These are phyloP conservation scores for Fusarium illudens DNA, from an alignment of 2,329 filamentous ascomycete genomes.

Conservation along the genomic window DNA sequence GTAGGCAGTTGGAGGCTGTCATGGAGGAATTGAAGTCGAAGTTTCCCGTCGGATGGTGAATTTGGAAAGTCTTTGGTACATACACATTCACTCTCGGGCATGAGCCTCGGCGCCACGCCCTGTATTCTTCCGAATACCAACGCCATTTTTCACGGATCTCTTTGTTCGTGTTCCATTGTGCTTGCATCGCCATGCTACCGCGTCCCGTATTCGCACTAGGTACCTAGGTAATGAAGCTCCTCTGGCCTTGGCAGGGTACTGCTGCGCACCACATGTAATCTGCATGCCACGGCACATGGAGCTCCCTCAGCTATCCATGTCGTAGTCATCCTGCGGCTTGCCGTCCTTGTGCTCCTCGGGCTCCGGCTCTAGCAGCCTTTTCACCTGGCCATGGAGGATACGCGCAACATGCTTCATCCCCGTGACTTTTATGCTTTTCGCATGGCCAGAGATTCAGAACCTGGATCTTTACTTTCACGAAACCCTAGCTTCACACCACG, in stretches of 20 bases:
- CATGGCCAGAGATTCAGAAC: background rate
- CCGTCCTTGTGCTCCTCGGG: constrained; percentile 1
- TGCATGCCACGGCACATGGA: constrained; percentile 20
- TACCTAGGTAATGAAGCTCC: constrained; percentile 11
- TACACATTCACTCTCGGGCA: background rate
- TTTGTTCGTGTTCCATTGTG: constrained; percentile 8
- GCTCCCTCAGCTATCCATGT: background rate
- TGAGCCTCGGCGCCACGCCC: constrained; percentile 6
- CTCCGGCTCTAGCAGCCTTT: background rate
- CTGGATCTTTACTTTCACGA: constrained; percentile 3
- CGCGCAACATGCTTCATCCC: background rate
- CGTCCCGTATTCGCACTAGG: constrained; percentile 37
- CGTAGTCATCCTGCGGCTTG: constrained; percentile 1
- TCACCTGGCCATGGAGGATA: background rate
- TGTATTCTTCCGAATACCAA: background rate
- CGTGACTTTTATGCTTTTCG: background rate
- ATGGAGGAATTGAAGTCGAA: background rate
- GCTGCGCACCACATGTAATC: constrained; percentile 13
- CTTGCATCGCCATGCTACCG: constrained; percentile 15
- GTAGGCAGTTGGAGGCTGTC: background rate
- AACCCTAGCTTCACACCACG: constrained; percentile 27
- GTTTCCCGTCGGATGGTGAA: background rate
- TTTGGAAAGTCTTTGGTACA: background rate
- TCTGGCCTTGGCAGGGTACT: constrained; percentile 14
- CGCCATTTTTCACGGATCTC: background rate